phyloP scores from a whole-genome alignment of 169 alveolate genomes.

The Cryptosporidium ryanae region DNA sequence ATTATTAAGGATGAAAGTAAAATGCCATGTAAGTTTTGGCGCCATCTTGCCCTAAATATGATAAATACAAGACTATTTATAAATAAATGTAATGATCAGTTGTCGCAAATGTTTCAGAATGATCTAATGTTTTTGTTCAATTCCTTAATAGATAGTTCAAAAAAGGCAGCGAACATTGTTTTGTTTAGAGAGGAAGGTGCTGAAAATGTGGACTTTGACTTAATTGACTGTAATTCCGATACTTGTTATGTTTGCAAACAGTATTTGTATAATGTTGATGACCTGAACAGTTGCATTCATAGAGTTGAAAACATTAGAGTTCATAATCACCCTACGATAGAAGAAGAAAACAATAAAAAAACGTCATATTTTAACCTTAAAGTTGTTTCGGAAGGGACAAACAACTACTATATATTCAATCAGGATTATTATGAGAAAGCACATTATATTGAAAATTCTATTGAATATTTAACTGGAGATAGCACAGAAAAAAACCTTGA shows the following conservation, averaged over 20 bases:
- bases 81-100: constrained; percentile 61
- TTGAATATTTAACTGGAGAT: not conserved
- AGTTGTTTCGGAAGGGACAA: constrained; percentile 33
- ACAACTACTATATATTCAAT: constrained; percentile 5
- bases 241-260: not conserved
- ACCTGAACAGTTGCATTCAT: not conserved
- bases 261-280: not conserved
- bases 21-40: constrained; percentile 55
- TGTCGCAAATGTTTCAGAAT: constrained; percentile 27
- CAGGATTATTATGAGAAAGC: not conserved
- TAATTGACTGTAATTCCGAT: not conserved
- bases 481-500: not conserved
- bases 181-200: not conserved
- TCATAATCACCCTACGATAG: no score
- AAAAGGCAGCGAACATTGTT: constrained; percentile 7
- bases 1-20: constrained; percentile 14
- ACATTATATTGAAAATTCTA: not conserved
- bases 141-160: constrained; percentile 1
- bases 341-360: not conserved
- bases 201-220: not conserved
- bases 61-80: constrained; percentile 36
- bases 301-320: no score
- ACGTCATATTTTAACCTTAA: constrained; percentile 7
- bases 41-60: constrained; percentile 44
- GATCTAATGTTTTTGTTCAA: constrained; percentile 27